phyloP scores from a whole-genome alignment of 192 early-diverging fungal genomes.

The Backusella tarrabulga region DNA sequence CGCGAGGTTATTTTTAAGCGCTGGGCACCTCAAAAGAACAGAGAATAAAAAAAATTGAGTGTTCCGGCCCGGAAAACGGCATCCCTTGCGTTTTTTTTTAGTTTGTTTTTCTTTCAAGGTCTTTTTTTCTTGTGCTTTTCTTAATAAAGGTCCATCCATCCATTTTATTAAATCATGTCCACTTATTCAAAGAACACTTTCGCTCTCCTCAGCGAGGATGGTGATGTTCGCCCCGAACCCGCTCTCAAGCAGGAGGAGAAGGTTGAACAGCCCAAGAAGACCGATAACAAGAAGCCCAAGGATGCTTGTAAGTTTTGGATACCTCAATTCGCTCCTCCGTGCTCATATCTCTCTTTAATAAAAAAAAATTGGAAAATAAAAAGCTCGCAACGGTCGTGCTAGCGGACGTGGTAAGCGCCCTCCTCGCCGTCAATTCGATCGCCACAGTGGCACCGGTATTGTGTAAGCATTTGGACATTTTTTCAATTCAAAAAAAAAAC shows the following conservation, averaged over 20 bases:
- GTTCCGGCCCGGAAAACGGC: background rate
- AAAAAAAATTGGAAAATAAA: background rate
- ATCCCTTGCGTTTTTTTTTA: background rate
- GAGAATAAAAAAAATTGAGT: constrained; percentile 11
- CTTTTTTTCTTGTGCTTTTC: background rate
- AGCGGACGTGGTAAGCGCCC: background rate
- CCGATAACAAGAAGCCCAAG: constrained; percentile 21
- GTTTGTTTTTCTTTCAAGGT: background rate
- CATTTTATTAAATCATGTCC: constrained; percentile 4
- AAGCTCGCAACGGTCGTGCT: constrained; percentile 26
- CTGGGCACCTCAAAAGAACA: constrained; percentile 29
- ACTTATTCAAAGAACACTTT: constrained; percentile 60
- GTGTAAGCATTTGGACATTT: constrained; percentile 29
- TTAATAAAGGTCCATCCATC: constrained; percentile 9
- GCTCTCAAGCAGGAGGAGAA: constrained; percentile 41
- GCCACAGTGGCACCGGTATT: constrained; percentile 77
- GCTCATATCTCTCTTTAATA: background rate
- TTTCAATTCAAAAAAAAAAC: background rate
- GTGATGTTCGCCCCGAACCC: constrained; percentile 43
- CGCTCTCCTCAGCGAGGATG: constrained; percentile 64
- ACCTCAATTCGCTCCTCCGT: too few relatives aligned
- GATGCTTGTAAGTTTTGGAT: constrained; percentile 3
- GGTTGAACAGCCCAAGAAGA: constrained; percentile 28
- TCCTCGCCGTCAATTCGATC: constrained; percentile 75
- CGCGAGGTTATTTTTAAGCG: constrained; percentile 25